A percentile compares a stretch with the other conserved stretches of the same genome.
These are phyloP conservation scores for Apium graveolens DNA, from an alignment of 129 eudicot genomes.

Conservation along the genomic window DNA sequence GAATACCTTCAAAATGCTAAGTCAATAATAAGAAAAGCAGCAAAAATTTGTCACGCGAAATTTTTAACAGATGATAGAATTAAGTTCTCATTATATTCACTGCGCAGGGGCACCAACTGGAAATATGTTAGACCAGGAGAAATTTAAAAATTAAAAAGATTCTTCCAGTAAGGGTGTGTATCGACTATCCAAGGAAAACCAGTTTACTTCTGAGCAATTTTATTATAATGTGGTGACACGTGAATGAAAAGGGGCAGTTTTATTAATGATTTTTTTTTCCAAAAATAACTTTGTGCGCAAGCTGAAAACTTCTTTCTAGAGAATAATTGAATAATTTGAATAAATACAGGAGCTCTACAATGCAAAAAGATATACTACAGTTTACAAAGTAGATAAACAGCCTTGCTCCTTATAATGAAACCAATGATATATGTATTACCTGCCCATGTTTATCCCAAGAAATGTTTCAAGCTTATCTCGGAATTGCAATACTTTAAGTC, in stretches of 20 bases:
- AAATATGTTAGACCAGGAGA: background rate
- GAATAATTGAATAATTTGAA: background rate
- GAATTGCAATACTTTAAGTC: constrained; percentile 77
- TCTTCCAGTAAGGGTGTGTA: background rate
- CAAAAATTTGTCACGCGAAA: constrained; percentile 5
- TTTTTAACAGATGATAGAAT: background rate
- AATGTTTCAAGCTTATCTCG: constrained; percentile 90
- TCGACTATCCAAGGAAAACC: background rate
- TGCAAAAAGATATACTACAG: background rate
- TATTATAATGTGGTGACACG: background rate
- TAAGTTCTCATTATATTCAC: background rate
- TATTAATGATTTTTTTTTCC: background rate
- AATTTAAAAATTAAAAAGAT: background rate
- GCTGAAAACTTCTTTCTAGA: background rate
- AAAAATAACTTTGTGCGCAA: background rate
- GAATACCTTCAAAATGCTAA: constrained; percentile 73
- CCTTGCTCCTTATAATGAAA: background rate
- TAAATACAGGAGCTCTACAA: background rate
- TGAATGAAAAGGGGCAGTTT: background rate
- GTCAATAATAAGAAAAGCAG: constrained; percentile 40
- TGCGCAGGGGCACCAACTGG: background rate
- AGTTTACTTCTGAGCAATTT: background rate
- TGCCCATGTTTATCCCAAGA: constrained; percentile 95
- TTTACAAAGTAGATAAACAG: background rate
- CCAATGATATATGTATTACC: constrained; percentile 35